Evolutionary conservation across 176 grass and related monocot species (phyloP).

Genomic region (Calamus simplicifolius): DNA sequence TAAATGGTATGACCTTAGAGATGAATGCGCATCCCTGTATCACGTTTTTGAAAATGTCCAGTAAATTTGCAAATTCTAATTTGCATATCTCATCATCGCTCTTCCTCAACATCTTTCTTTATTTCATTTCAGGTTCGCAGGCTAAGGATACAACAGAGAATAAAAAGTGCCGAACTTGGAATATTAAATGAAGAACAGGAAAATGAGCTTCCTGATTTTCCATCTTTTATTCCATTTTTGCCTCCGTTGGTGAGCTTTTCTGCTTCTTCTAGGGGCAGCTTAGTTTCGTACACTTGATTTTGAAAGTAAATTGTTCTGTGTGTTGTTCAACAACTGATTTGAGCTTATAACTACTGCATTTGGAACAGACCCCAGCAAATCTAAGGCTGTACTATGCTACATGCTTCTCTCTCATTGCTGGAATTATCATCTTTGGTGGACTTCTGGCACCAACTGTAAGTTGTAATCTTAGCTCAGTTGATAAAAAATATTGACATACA

Average conservation of each 20-base stretch:
- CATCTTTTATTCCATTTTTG: conserved; percentile 93
- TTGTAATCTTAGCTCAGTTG: neutral
- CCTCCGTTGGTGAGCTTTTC: conserved; percentile 65
- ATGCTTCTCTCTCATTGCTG: conserved; percentile 81
- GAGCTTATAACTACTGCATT: conserved; percentile 17
- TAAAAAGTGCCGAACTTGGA: conserved; percentile 94
- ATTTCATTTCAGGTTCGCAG: conserved; percentile 59
- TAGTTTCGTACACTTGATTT: neutral
- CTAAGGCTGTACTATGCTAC: conserved; percentile 84
- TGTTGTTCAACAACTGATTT: neutral
- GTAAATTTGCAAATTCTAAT: neutral
- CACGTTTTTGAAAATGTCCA: too few species aligned
- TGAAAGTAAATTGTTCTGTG: too few species aligned
- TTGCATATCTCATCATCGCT: conserved; percentile 8
- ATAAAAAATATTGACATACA: too few species aligned
- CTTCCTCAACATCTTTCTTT: conserved; percentile 2
- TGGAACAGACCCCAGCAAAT: conserved; percentile 87
- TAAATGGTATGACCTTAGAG: too few species aligned
- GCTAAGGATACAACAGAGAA: conserved; percentile 97
- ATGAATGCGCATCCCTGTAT: too few species aligned
- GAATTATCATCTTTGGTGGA: conserved; percentile 93
- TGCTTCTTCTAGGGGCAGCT: neutral
- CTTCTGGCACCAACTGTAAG: conserved; percentile 97
- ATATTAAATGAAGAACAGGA: conserved; percentile 66
- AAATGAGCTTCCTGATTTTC: conserved; percentile 92